Percentiles rank a stretch among this genome's conserved stretches.
Evolutionary conservation across 345 rosid species (phyloP).

Genomic region (Eucalyptus polybractea): DNA sequence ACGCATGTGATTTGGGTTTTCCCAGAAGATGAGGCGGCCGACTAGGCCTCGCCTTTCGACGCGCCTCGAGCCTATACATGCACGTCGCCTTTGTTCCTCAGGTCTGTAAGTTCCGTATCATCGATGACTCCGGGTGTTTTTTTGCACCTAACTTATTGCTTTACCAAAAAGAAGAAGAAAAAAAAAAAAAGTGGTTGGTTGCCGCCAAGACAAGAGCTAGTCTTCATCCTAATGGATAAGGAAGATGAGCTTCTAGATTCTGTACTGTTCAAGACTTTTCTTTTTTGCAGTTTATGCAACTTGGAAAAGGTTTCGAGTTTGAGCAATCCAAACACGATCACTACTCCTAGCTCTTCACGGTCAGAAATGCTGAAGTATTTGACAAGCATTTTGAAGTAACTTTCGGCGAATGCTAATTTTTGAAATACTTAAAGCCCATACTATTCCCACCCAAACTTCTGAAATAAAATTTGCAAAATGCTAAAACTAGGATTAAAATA

Average conservation of each 20-base stretch:
- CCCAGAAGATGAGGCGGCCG: neutral
- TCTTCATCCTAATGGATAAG: neutral
- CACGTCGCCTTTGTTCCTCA: neutral
- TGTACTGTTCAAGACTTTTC: neutral
- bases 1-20: neutral
- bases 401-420: too few species aligned
- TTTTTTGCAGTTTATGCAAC: neutral
- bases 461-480: fast-evolving
- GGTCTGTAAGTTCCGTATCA: neutral
- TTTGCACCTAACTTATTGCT: neutral
- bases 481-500: neutral
- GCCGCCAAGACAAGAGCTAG: neutral
- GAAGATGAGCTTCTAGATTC: neutral
- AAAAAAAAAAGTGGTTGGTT: neutral
- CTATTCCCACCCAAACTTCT: too few species aligned
- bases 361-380: neutral
- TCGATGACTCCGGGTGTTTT: neutral
- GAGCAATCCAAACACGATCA: neutral
- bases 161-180: neutral
- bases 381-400: too few species aligned
- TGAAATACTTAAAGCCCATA: fast-evolving
- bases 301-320: neutral
- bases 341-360: neutral
- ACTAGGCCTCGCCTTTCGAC: neutral
- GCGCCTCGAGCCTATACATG: neutral